phyloP scores from a whole-genome alignment of 2,329 filamentous ascomycete genomes.

The Trichophyton mentagrophytes region DNA sequence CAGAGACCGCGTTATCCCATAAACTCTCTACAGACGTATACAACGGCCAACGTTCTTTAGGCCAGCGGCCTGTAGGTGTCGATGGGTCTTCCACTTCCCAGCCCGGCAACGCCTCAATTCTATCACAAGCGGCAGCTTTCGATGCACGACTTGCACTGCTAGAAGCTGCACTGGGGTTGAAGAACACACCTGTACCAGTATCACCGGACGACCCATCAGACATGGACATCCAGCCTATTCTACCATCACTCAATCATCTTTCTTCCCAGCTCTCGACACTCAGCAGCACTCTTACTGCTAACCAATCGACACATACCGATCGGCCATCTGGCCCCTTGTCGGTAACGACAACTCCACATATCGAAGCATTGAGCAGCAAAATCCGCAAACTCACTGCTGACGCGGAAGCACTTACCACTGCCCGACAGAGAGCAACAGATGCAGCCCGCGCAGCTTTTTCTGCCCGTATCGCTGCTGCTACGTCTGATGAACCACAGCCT shows the following conservation, averaged over 20 bases:
- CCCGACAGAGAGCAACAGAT: conserved; percentile 32
- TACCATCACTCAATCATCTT: conserved; percentile 69
- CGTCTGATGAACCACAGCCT: conserved; percentile 26
- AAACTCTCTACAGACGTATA: conserved; percentile 18
- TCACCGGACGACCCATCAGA: conserved; percentile 38
- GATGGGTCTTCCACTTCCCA: not conserved
- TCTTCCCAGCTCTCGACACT: conserved; percentile 69
- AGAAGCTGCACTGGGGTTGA: conserved; percentile 70
- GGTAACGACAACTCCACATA: conserved; percentile 24
- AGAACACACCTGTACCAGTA: conserved; percentile 50
- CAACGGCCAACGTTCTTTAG: conserved; percentile 1
- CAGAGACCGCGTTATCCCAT: conserved; percentile 25
- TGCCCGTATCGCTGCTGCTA: conserved; percentile 24
- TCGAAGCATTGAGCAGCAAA: conserved; percentile 32
- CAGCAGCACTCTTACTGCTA: conserved; percentile 33
- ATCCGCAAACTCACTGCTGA: conserved; percentile 34
- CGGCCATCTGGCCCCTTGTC: conserved; percentile 24
- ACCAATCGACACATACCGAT: not conserved
- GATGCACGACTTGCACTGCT: conserved; percentile 66
- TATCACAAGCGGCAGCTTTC: conserved; percentile 76
- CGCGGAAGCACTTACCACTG: conserved; percentile 32
- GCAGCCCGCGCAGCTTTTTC: conserved; percentile 31
- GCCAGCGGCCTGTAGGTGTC: not conserved
- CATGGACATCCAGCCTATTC: conserved; percentile 48
- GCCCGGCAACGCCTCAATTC: conserved; percentile 35